Evolutionary conservation across 768 basidiomycete species (phyloP), one percentile per base, ranked within the genome.

Genomic region (Leccinellum rugosiceps): DNA sequence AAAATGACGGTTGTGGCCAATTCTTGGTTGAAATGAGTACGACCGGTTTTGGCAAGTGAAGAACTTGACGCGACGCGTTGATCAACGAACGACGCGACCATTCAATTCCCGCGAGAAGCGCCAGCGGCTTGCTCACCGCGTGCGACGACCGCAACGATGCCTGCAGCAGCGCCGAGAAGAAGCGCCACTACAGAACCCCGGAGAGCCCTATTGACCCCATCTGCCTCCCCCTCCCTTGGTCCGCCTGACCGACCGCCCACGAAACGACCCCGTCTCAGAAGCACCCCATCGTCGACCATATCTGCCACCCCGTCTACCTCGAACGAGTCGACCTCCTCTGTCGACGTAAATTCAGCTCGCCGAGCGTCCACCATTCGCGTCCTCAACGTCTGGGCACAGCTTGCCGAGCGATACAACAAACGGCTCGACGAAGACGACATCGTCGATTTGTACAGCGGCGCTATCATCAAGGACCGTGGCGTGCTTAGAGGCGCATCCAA

Each of bases 351-450:
- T 52, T 77, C 79, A 34, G 83, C 83, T 34, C 77, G 86, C 45
- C 77, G 82, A 53, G 85, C 80, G 23, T 73, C 70, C 13, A 76
- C 78, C 5, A 71, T 76, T 62, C 83, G 85, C 3, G 74, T 91
- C 35, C 73, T 83, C 23, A 79, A 81, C 62, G 74, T 82, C 14
- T 91, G 90, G 90, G 76, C 81, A 26, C 77, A 81, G 52, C 81
- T 92, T 4, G 88, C 82, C 3, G 83, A 86, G 49, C 81, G 87
- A 25, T 87, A 91, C 66, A 78, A 80, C 32, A 78, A 82, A 51
- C 78, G 79, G 45, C 73, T 90, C 38, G 87, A 89, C 62, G 85
- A 92, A 65, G 90, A 92, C 69, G 90, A 93, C 68, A 85, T 92
- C 47, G 77, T 92, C 31, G 86, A 92, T 65, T 73, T 93, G 3